Base-by-base conservation (phyloP, 2,329 filamentous ascomycete genomes). In the Plectosphaerella sp. region DNA sequence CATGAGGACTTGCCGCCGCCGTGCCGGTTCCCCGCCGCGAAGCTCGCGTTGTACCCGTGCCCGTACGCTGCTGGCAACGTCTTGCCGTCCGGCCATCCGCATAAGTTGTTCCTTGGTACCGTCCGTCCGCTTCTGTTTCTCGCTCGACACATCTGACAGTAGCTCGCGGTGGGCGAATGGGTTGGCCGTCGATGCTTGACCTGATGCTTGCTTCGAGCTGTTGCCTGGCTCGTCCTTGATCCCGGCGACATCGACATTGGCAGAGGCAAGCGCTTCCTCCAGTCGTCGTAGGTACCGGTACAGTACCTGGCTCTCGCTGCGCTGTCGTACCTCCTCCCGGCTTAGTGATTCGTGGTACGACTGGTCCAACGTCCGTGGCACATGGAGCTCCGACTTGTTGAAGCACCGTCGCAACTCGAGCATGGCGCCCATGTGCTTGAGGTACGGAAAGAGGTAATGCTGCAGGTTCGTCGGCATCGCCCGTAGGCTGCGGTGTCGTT, bases 1-100 rank as follows among this genome's bases (percentile, higher is more conserved):
- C 52, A 57, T 65, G 42, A 61, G 52, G 14, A 54, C 55, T 47
- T 70, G 67, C 55, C 58, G 69, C 49, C 59, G 50, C 52, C 45
- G 48, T 41, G 66, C 64, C 22, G 67, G 63, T 24, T 43, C 20
- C 10, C 18, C 16, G 5, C 41, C 41, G n/a, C 18, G 16, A n/a
- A 43, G 16, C 41, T 43, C 41, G 45, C 50, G 14, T 12, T 50
- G 50, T 4, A 53, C 50, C 48, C 54, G 51, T 22, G 54, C 56
- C 47, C 56, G 49, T 18, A 58, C 54, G 37, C 56, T 58, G 14
- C 52, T 54, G 8, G 54, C 56, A 41, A 56, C 52, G 15, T 58
- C 56, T 45, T 56, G 56, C 48, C 56, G 20, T 2, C 52, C 56
- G 3, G 54, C 50, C 56, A 58, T 58, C 48, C 48, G 41, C 33